Evolutionary conservation across 164 flowering plant species (phyloP), one percentile per base, ranked within the genome.

Genomic region (Liquidambar formosana): DNA sequence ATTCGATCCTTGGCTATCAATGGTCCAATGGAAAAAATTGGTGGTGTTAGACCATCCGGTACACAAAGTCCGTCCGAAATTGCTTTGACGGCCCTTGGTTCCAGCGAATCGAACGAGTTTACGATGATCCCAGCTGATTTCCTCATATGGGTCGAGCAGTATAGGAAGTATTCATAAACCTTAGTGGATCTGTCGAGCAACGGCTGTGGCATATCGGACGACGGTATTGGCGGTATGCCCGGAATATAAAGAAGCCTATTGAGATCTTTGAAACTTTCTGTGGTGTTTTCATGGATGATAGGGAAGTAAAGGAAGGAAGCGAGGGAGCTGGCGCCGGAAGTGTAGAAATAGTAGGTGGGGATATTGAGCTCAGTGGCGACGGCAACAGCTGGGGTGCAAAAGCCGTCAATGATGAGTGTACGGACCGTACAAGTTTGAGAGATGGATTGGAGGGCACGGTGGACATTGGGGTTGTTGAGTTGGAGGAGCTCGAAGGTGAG

Each of bases 341-440:
- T 70, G 69, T 67, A 69, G 81, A 73, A 80, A 62, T 66, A 75
- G 59, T 73, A 83, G 18, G 79, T 63, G 33, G 82, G 81, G 71
- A 83, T 72, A 27, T 47, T 3, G 68, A 79, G 73, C 1, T 65
- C 26, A 15, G 21, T 11, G 10, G 79, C 61, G 11, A 74, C 38
- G 14, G 64, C 47, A 0, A 69, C 21, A 68, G 75, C 66, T 1
- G 70, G 8, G 62, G 71, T 21, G 67, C 82, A 80, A 75, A 83
- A 81, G 56, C 70, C 25, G 65, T 80, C 81, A 45, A 78, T 59
- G 67, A 83, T 18, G 70, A 77, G 51, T 22, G 82, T 78, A 23
- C 43, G 60, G 62, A 79, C 22, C n/a, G 28, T 48, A 19, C 76
- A 12, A 15, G 65, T 60, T n/a, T 28, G 1, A 56, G 76, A 61